Conservation (phyloP, 257 asterid genomes). For the Cordia subcordata region DNA sequence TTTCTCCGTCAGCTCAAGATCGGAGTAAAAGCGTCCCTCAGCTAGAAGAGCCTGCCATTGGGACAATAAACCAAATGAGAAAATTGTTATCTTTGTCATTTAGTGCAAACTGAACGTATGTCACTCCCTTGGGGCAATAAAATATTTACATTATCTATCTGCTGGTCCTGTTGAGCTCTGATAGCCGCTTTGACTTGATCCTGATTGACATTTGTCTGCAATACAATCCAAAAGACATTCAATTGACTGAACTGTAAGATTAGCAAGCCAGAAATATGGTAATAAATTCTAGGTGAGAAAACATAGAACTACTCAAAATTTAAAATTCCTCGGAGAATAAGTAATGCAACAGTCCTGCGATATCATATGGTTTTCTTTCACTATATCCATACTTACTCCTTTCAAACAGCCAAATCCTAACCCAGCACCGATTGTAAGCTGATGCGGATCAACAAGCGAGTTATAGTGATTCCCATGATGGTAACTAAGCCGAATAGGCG, state of each 20-base stretch:
- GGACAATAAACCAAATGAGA: constrained; percentile 7
- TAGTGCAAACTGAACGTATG: not conserved
- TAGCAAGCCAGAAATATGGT: not conserved
- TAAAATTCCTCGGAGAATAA: not conserved
- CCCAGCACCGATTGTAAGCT: constrained; percentile 80
- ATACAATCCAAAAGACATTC: constrained; percentile 9
- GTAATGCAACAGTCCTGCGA: not conserved
- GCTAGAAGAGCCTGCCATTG: constrained; percentile 84
- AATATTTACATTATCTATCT: constrained; percentile 71
- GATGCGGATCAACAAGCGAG: constrained; percentile 94
- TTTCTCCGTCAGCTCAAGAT: constrained; percentile 94
- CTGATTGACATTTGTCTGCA: constrained; percentile 61
- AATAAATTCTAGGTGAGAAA: not conserved
- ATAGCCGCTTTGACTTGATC: constrained; percentile 98
- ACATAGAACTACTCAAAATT: not conserved
- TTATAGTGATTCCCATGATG: constrained; percentile 97
- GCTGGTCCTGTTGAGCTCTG: constrained; percentile 98
- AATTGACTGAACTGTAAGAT: not conserved
- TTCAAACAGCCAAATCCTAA: constrained; percentile 86
- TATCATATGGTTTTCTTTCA: not conserved
- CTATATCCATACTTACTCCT: constrained; percentile 56
- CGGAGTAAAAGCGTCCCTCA: constrained; percentile 94
- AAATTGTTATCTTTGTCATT: not conserved
- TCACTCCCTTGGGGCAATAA: not conserved
- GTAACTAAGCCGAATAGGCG: constrained; percentile 89